Evolutionary conservation across 768 basidiomycete genomes (phyloP), one percentile per base, ranked within the genome.

Genomic region (Trichaptum fuscoviolaceum): DNA sequence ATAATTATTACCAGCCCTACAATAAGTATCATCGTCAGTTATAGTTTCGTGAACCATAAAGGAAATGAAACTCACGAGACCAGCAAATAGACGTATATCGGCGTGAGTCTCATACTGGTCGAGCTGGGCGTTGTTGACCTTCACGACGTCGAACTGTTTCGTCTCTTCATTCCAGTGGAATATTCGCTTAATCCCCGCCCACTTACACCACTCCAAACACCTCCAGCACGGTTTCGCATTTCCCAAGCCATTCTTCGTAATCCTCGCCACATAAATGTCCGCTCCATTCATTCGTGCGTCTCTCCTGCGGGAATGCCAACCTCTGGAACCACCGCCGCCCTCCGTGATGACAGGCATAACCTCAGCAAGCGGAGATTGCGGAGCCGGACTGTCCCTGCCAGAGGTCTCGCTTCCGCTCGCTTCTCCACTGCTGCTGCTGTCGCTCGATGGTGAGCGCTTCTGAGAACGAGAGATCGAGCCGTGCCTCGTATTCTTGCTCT

Each of bases 121-220:
- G n/a, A 66, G 68, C 63, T 72, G 71, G 23, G 74, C 74, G 52
- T 77, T 77, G 65, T 81, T 80, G 64, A 84, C 82, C 73, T 85
- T 85, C 58, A 84, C 73, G 58, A 83, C 77, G 1, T 78, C 77
- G 59, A 81, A 80, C 65, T 71, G 71, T 9, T 73, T 74, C 52
- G 71, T 73, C 20, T 70, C 74, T 7, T 71, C 74, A 64, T 84
- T 78, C 81, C 83, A 85, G 68, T 85, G 81, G 69, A 84, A 86
- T 57, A 86, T 80, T 57, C 85, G 79, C 73, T 81, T 84, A 67
- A 87, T 79, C 0, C 84, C 84, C 24, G 84, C 83, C 84, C 85
- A 86, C 58, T 75, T 74, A 69, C 83, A 86, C 84, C 83, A 87
- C 65, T 83, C 80, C 35, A 87, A 66, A 65, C 85, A 86, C 58